Evolutionary conservation across 495 filamentous ascomycete species (phyloP).

Genomic region (Aspergillus sparsus): DNA sequence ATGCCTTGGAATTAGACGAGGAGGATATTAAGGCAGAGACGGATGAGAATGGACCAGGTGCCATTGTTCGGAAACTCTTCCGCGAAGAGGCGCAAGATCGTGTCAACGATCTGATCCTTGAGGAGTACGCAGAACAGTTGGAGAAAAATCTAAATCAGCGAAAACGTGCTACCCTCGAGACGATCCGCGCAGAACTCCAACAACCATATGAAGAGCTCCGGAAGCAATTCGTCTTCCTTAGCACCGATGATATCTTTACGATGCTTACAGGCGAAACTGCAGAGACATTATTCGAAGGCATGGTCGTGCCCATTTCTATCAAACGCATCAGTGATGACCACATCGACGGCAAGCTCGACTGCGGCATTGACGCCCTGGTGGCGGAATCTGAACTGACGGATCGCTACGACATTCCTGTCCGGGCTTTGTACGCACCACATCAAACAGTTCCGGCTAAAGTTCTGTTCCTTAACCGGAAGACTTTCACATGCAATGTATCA

Average conservation of each 20-base stretch:
- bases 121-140: constrained; percentile 95
- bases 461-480: constrained; percentile 77
- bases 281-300: constrained; percentile 78
- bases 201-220: constrained; percentile 93
- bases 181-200: constrained; percentile 89
- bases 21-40: constrained; percentile 95
- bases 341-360: constrained; percentile 89
- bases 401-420: constrained; percentile 57
- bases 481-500: constrained; percentile 77
- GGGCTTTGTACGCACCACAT: constrained; percentile 62
- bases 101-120: constrained; percentile 92
- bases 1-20: constrained; percentile 93
- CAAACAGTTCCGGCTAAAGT: constrained; percentile 90
- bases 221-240: constrained; percentile 70
- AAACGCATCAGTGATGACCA: constrained; percentile 87
- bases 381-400: constrained; percentile 70
- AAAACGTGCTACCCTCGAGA: constrained; percentile 95
- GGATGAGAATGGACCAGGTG: constrained; percentile 81
- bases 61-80: constrained; percentile 89
- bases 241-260: constrained; percentile 84
- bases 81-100: constrained; percentile 89
- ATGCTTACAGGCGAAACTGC: constrained; percentile 94
- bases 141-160: constrained; percentile 89
- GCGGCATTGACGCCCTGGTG: constrained; percentile 86
- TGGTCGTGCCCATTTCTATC: constrained; percentile 89